These are phyloP conservation scores for Trichoderma citrinoviride DNA, from an alignment of 2,329 filamentous ascomycete genomes.

Conservation along the genomic window DNA sequence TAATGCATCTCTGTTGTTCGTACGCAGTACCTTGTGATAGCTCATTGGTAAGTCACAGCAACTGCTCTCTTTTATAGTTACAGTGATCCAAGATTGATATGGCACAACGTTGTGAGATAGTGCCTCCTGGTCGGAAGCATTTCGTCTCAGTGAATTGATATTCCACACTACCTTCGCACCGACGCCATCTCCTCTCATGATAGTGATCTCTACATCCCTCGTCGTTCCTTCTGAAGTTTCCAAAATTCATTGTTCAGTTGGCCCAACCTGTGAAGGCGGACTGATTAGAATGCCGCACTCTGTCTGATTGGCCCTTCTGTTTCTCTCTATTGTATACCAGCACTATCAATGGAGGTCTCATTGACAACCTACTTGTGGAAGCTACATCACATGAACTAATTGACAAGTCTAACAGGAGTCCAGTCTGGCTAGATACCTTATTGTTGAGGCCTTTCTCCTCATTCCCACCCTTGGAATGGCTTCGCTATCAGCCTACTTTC, in stretches of 20 bases:
- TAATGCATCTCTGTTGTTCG: slow-evolving; percentile 11
- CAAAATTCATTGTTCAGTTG: slow-evolving; percentile 2
- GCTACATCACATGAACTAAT: background rate
- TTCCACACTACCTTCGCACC: slow-evolving; percentile 11
- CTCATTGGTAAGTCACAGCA: background rate
- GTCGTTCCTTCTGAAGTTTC: slow-evolving; percentile 17
- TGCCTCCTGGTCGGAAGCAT: slow-evolving; percentile 17
- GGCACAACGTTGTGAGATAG: slow-evolving; percentile 10
- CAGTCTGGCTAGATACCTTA: background rate
- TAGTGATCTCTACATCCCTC: slow-evolving; percentile 10
- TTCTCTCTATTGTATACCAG: slow-evolving; percentile 16
- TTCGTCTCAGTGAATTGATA: background rate
- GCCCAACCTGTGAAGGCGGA: background rate
- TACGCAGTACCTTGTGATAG: background rate
- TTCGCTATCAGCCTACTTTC: slow-evolving; percentile 8
- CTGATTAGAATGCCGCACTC: slow-evolving; percentile 12
- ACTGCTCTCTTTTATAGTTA: background rate
- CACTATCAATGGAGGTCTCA: slow-evolving; percentile 18
- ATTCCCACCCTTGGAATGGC: background rate
- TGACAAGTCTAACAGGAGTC: background rate
- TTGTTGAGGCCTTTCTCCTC: slow-evolving; percentile 1
- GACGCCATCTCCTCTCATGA: slow-evolving; percentile 20
- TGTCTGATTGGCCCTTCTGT: slow-evolving; percentile 4
- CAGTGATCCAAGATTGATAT: background rate
- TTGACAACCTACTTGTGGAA: slow-evolving; percentile 6